Conservation (phyloP, 139 green algal species). For the Yamagishiella unicocca region DNA sequence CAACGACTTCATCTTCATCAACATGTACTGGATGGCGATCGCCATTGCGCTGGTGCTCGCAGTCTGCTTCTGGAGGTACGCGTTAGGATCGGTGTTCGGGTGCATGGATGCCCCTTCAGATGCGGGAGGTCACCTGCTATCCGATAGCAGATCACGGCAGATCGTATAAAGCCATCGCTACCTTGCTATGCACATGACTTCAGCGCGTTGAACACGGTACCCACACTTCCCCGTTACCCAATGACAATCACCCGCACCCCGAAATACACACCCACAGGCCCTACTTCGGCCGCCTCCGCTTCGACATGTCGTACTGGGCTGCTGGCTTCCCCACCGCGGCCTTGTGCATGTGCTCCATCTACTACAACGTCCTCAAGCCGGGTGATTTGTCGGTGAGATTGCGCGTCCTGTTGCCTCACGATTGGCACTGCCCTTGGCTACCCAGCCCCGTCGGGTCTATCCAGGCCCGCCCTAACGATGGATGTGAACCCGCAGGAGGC, state of each 20-base stretch:
- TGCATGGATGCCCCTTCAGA: too few relatives aligned
- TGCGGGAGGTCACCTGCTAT: too few relatives aligned
- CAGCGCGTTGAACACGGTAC: too few relatives aligned
- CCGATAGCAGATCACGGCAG: too few relatives aligned
- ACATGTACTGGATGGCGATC: constrained; percentile 54
- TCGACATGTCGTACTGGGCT: constrained; percentile 52
- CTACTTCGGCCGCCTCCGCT: constrained; percentile 45
- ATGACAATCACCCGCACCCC: neutral
- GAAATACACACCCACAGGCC: constrained; percentile 2
- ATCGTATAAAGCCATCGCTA: too few relatives aligned
- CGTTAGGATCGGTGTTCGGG: too few relatives aligned
- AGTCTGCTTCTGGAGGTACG: constrained; percentile 2
- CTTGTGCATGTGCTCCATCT: constrained; percentile 51
- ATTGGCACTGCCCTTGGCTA: too few relatives aligned
- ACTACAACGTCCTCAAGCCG: constrained; percentile 60
- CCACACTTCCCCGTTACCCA: too few relatives aligned
- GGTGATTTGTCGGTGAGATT: neutral
- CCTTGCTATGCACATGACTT: too few relatives aligned
- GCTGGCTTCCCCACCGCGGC: constrained; percentile 60
- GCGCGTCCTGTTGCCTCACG: too few relatives aligned
- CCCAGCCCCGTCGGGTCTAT: too few relatives aligned
- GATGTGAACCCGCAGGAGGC: constrained; percentile 26
- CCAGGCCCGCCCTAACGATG: too few relatives aligned
- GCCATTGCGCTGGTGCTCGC: constrained; percentile 21
- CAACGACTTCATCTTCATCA: constrained; percentile 62